These are phyloP conservation scores for Corynespora cassiicola DNA, from an alignment of 2,329 filamentous ascomycete genomes.

Conservation along the genomic window DNA sequence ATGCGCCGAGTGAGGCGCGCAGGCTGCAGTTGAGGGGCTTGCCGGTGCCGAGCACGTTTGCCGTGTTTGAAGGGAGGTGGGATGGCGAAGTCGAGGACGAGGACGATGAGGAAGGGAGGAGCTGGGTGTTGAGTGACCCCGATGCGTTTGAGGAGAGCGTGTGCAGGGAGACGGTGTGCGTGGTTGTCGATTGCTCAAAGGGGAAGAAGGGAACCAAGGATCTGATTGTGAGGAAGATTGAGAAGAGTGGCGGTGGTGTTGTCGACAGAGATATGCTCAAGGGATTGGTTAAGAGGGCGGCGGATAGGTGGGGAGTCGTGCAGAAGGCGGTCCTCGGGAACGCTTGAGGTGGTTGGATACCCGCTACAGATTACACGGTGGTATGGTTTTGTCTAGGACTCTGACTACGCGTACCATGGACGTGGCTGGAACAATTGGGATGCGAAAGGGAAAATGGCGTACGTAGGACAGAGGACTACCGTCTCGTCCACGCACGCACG, in stretches of 20 bases:
- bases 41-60: constrained; percentile 79
- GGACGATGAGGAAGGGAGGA: constrained; percentile 20
- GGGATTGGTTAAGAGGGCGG: constrained; percentile 65
- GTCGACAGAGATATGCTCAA: constrained; percentile 70
- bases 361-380: too few relatives aligned
- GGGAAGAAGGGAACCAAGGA: constrained; percentile 71
- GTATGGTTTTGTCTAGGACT: too few relatives aligned
- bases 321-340: constrained; percentile 32
- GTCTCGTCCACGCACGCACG: too few relatives aligned
- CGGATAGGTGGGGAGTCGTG: constrained; percentile 69
- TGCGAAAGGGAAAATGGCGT: too few relatives aligned
- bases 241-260: constrained; percentile 81
- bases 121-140: constrained; percentile 84
- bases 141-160: constrained; percentile 88
- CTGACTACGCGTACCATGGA: too few relatives aligned
- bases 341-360: constrained; percentile 9
- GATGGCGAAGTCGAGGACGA: constrained; percentile 46
- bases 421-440: too few relatives aligned
- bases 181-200: constrained; percentile 73
- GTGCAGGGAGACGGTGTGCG: constrained; percentile 81
- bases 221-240: constrained; percentile 72
- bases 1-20: constrained; percentile 60
- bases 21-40: constrained; percentile 68
- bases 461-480: too few relatives aligned
- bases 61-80: constrained; percentile 67